Evolutionary conservation across 2,329 filamentous ascomycete species (phyloP).

Genomic region (Exophiala alcalophila): DNA sequence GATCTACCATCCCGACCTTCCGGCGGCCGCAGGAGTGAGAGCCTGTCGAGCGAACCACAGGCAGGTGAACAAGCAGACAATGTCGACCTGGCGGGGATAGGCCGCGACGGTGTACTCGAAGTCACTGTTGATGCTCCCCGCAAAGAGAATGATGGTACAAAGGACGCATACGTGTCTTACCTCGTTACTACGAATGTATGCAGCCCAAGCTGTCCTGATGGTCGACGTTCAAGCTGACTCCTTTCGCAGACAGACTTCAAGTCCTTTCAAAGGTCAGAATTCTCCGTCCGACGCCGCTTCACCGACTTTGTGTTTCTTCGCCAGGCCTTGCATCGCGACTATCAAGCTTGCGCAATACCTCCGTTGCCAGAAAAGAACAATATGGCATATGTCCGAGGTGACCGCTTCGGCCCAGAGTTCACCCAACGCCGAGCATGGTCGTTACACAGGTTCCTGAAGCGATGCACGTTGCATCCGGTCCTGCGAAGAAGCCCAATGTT

Average conservation of each 20-base stretch:
- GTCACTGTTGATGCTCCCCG: constrained; percentile 79
- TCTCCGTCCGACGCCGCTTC: constrained; percentile 82
- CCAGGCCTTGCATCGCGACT: constrained; percentile 83
- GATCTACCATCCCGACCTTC: constrained; percentile 33
- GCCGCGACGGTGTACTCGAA: constrained; percentile 71
- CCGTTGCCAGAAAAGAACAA: constrained; percentile 97
- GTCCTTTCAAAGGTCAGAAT: constrained; percentile 79
- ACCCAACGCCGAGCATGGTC: constrained; percentile 84
- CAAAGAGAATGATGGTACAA: constrained; percentile 95
- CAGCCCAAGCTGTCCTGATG: constrained; percentile 20
- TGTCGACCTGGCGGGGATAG: constrained; percentile 62
- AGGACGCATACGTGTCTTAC: constrained; percentile 95
- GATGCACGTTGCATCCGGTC: constrained; percentile 82
- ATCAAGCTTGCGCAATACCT: constrained; percentile 86
- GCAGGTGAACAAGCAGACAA: constrained; percentile 51
- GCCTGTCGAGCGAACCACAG: constrained; percentile 45
- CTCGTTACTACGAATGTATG: constrained; percentile 82
- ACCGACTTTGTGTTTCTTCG: constrained; percentile 97
- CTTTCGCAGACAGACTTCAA: constrained; percentile 77
- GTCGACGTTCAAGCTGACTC: constrained; percentile 6
- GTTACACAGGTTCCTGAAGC: constrained; percentile 83
- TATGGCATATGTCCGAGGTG: constrained; percentile 96
- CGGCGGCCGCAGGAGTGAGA: constrained; percentile 47
- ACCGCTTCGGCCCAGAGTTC: constrained; percentile 92
- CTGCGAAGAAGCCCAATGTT: constrained; percentile 79